These are phyloP conservation scores for Streptanthus diversifolius DNA, from an alignment of 345 rosid species.

Conservation along the genomic window DNA sequence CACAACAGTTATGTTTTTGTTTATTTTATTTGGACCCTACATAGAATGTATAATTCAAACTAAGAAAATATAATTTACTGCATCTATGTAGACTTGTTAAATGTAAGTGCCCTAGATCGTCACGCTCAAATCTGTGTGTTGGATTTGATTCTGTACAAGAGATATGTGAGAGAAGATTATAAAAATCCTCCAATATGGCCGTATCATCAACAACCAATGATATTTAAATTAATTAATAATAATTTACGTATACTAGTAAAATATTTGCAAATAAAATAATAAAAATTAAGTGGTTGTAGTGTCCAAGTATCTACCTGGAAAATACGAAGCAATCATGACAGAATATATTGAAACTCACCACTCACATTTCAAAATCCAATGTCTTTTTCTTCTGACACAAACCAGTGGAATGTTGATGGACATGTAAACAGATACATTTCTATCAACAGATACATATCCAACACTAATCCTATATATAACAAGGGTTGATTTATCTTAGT, in stretches of 20 bases:
- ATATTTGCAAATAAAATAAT: background rate
- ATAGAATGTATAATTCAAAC: conserved; percentile 15
- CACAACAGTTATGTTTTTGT: background rate
- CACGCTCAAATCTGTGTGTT: conserved; percentile 36
- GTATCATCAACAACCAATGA: conserved; percentile 29
- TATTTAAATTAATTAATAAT: conserved; percentile 1
- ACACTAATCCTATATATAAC: background rate
- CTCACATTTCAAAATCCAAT: conserved; percentile 32
- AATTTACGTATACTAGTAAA: background rate
- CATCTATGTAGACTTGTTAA: conserved; percentile 9
- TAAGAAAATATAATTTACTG: conserved; percentile 4
- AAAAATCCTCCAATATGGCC: conserved; percentile 11
- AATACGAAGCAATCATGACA: conserved; percentile 48
- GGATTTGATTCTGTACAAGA: conserved; percentile 32
- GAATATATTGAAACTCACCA: conserved; percentile 55
- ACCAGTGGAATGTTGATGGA: conserved; percentile 37
- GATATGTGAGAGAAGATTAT: background rate
- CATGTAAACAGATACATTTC: background rate
- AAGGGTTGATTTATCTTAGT: background rate
- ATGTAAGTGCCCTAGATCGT: conserved; percentile 2
- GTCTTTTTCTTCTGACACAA: conserved; percentile 24
- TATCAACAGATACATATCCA: background rate
- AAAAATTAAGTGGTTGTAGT: background rate
- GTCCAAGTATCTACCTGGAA: conserved; percentile 41
- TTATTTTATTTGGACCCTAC: conserved; percentile 6